phyloP scores from a whole-genome alignment of 495 filamentous ascomycete genomes.

The Xylaria acuta region DNA sequence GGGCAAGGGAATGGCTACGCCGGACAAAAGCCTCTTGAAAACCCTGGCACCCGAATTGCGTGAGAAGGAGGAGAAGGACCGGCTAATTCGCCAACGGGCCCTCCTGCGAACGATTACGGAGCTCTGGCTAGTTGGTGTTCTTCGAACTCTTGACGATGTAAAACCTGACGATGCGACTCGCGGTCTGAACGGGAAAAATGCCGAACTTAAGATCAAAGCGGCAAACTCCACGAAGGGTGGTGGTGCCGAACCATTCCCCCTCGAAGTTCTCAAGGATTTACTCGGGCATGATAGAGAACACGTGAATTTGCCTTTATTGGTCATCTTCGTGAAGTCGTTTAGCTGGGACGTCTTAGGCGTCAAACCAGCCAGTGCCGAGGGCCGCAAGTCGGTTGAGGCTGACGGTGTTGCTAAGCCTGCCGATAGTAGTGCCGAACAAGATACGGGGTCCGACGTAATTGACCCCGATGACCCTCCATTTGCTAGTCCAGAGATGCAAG shows the following conservation, averaged over 20 bases:
- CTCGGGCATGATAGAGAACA: conserved; percentile 93
- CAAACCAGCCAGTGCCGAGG: conserved; percentile 69
- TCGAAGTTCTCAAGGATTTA: conserved; percentile 96
- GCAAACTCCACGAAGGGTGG: conserved; percentile 58
- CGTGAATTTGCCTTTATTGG: conserved; percentile 85
- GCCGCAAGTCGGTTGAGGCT: conserved; percentile 82
- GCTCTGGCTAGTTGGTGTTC: conserved; percentile 89
- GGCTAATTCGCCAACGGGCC: conserved; percentile 81
- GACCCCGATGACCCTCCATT: conserved; percentile 71
- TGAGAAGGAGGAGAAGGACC: conserved; percentile 96
- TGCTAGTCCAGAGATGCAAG: conserved; percentile 74
- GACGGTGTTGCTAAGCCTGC: conserved; percentile 71
- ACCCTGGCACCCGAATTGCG: conserved; percentile 76
- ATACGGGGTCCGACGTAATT: conserved; percentile 49
- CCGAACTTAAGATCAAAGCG: conserved; percentile 60
- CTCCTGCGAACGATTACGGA: conserved; percentile 91
- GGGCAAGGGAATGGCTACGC: conserved; percentile 89
- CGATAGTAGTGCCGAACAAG: conserved; percentile 53
- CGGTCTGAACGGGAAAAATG: conserved; percentile 58
- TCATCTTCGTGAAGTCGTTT: conserved; percentile 94
- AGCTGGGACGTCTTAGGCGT: conserved; percentile 93
- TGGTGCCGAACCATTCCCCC: conserved; percentile 82
- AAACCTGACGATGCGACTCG: conserved; percentile 81
- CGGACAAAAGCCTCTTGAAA: conserved; percentile 86
- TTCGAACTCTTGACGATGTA: conserved; percentile 89